These are phyloP conservation scores for Chrysoporthe cubensis DNA, from an alignment of 2,329 filamentous ascomycete species.

Conservation along the genomic window DNA sequence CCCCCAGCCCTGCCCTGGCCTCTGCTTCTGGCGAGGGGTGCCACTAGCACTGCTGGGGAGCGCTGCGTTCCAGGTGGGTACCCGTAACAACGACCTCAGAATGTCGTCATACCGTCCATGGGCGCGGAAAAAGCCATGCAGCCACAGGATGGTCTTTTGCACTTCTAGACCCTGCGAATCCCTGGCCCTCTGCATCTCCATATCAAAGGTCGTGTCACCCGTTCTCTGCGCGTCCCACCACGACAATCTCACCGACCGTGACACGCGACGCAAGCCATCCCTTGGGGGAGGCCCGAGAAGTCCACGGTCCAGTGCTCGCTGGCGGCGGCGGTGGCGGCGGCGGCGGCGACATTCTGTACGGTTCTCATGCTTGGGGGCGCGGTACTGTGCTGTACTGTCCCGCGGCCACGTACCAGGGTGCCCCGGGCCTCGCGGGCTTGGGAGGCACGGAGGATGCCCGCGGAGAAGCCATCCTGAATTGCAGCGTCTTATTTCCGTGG, in stretches of 20 bases:
- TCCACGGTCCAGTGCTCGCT: no score
- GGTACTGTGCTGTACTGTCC: no score
- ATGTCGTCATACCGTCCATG: conserved; percentile 2
- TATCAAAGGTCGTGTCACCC: not conserved
- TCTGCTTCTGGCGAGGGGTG: no score
- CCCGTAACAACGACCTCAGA: not conserved
- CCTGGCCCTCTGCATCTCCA: not conserved
- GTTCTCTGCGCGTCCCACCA: not conserved
- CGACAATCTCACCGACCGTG: not conserved
- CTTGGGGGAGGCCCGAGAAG: no score
- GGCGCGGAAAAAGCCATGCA: not conserved
- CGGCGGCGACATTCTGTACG: no score
- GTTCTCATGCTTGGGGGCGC: no score
- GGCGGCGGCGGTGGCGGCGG: no score
- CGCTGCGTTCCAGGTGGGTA: no score
- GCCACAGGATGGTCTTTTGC: not conserved
- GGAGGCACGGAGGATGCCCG: not conserved
- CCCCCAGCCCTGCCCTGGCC: no score
- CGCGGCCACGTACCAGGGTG: not conserved
- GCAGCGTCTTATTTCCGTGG: conserved; percentile 2
- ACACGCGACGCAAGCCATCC: not conserved
- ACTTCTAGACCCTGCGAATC: conserved; percentile 7
- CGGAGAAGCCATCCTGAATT: not conserved
- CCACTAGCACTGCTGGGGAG: no score
- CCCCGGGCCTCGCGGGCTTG: not conserved